Evolutionary conservation across 2,329 filamentous ascomycete species (phyloP).

Genomic region (Curvularia sp.): DNA sequence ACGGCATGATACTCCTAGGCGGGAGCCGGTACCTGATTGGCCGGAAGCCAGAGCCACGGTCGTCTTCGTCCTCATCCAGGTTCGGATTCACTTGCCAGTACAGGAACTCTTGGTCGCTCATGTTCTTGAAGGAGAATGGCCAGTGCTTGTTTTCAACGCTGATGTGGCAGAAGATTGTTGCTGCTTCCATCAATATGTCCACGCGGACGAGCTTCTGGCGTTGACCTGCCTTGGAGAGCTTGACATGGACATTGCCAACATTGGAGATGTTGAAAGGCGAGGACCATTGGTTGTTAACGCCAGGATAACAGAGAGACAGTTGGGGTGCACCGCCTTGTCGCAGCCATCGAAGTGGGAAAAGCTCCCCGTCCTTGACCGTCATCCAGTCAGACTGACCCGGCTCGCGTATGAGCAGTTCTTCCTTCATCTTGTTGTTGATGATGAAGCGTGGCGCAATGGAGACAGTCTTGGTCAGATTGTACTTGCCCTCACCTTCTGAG

Average conservation of each 20-base stretch:
- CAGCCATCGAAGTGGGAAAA: constrained; percentile 88
- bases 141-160: constrained; percentile 92
- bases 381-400: constrained; percentile 88
- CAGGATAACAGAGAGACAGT: constrained; percentile 88
- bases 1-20: constrained; percentile 96
- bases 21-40: constrained; percentile 92
- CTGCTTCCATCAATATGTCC: constrained; percentile 89
- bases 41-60: constrained; percentile 82
- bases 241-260: constrained; percentile 89
- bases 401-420: constrained; percentile 89
- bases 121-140: constrained; percentile 98
- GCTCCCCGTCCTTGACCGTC: constrained; percentile 75
- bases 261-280: constrained; percentile 98
- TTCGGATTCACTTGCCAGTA: constrained; percentile 97
- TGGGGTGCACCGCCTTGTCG: constrained; percentile 85
- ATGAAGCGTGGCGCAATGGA: constrained; percentile 92
- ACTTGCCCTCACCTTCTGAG: constrained; percentile 91
- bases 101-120: constrained; percentile 94
- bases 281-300: constrained; percentile 96
- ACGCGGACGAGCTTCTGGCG: constrained; percentile 86
- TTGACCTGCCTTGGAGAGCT: constrained; percentile 88
- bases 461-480: constrained; percentile 95
- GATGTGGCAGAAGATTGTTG: constrained; percentile 91
- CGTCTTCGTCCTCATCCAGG: constrained; percentile 87
- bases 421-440: constrained; percentile 87